These are phyloP conservation scores for Metschnikowia anglica DNA, from an alignment of 805 yeast genomes.

Conservation along the genomic window DNA sequence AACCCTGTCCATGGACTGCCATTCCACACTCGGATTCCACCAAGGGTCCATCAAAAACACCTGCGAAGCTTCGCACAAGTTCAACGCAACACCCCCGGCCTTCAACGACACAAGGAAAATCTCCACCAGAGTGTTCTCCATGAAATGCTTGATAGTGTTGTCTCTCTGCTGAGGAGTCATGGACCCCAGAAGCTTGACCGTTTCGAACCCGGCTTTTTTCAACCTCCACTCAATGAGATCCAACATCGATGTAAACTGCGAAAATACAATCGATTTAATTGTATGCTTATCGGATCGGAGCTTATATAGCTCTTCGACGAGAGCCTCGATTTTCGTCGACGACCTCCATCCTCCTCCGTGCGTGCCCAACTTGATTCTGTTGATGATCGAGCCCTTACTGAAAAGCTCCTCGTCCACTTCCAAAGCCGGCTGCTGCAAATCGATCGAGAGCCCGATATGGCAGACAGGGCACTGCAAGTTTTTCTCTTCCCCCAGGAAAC, in stretches of 20 bases:
- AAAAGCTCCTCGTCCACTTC: constrained; percentile 63
- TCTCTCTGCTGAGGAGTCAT: constrained; percentile 97
- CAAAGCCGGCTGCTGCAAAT: constrained; percentile 80
- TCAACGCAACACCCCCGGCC: constrained; percentile 98
- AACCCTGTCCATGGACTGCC: constrained; percentile 98
- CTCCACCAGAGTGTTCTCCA: constrained; percentile 90
- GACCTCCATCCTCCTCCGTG: constrained; percentile 81
- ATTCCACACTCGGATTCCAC: constrained; percentile 99
- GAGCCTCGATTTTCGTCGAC: constrained; percentile 94
- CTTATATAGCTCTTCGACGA: constrained; percentile 88
- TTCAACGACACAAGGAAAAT: constrained; percentile 91
- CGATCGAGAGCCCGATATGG: constrained; percentile 89
- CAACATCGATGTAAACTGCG: constrained; percentile 95
- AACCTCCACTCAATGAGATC: constrained; percentile 96
- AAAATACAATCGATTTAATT: constrained; percentile 92
- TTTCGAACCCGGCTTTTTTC: constrained; percentile 90
- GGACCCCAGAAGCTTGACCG: constrained; percentile 92
- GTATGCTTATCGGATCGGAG: constrained; percentile 84
- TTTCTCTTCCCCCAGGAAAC: constrained; percentile 60
- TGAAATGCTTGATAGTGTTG: constrained; percentile 82
- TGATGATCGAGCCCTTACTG: constrained; percentile 72
- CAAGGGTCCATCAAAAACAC: constrained; percentile 96
- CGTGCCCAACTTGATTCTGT: constrained; percentile 75
- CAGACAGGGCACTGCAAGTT: constrained; percentile 91
- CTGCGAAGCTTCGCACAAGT: constrained; percentile 94